Conservation (phyloP, 345 rosid genomes). For the Lenwebbia sp. region DNA sequence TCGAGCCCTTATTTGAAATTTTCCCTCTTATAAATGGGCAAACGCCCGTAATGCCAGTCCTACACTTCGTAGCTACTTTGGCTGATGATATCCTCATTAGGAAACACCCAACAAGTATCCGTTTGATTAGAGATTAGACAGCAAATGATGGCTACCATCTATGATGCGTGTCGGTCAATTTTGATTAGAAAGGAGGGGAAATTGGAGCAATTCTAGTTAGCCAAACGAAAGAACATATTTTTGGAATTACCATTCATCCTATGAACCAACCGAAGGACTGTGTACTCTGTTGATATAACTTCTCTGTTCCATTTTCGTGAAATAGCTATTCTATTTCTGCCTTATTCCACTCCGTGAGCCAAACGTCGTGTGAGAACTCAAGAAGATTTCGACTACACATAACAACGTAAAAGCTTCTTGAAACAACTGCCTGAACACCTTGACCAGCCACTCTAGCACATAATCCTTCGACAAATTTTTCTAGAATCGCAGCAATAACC, state of each 20-base stretch:
- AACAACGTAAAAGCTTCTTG: not conserved
- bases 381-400: not conserved
- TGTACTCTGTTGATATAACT: not conserved
- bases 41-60: not conserved
- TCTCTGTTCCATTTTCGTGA: not conserved
- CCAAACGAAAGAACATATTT: not conserved
- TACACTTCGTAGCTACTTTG: not conserved
- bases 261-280: not conserved
- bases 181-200: not conserved
- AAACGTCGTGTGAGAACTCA: not conserved
- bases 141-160: not conserved
- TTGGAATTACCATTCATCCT: not conserved
- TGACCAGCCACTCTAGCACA: not conserved
- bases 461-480: not conserved
- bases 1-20: too few species aligned
- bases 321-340: not conserved
- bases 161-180: not conserved
- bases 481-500: not conserved
- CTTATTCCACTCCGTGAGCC: not conserved
- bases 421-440: not conserved
- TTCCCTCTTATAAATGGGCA: not conserved
- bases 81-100: not conserved
- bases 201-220: not conserved
- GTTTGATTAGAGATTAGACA: not conserved
- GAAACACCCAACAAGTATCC: not conserved